Evolutionary conservation across 169 alveolate genomes (phyloP).

Genomic region (Cystoisospora suis): DNA sequence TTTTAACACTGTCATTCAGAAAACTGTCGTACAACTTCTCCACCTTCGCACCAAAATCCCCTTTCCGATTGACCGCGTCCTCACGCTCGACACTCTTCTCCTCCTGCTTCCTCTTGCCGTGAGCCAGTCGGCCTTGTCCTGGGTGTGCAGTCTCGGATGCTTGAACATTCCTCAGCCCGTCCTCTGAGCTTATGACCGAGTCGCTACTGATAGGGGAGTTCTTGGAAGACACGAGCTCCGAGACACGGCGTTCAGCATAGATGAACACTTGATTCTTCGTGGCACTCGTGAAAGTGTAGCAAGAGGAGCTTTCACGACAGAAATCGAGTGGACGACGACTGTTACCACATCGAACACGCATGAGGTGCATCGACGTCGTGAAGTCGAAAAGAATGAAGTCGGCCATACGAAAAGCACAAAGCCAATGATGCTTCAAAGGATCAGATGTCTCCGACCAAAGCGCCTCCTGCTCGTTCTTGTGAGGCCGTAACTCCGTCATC

Average conservation of each 20-base stretch:
- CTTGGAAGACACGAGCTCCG: no score
- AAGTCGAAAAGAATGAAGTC: background rate
- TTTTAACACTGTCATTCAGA: background rate
- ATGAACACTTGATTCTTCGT: slow-evolving; percentile 4
- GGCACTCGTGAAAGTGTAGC: slow-evolving; percentile 18
- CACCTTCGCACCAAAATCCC: no score
- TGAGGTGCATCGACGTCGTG: background rate
- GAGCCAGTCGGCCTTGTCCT: background rate
- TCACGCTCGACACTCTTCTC: no score
- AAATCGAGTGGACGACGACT: slow-evolving; percentile 23
- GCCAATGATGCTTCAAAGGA: slow-evolving; percentile 2
- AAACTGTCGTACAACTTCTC: background rate
- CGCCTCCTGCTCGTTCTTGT: background rate
- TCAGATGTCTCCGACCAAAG: background rate
- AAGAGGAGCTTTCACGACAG: background rate
- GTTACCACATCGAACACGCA: slow-evolving; percentile 25
- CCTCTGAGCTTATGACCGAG: background rate
- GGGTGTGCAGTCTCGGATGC: background rate
- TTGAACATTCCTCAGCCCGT: background rate
- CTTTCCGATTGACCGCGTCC: background rate
- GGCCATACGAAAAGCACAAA: slow-evolving; percentile 5
- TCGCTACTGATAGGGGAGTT: no score
- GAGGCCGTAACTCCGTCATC: background rate
- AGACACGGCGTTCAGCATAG: no score
- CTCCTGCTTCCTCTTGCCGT: no score